A percentile compares a stretch with the other conserved stretches of the same genome.
phyloP scores from a whole-genome alignment of 2,329 filamentous ascomycete species.

The Sphaceloma murrayae region DNA sequence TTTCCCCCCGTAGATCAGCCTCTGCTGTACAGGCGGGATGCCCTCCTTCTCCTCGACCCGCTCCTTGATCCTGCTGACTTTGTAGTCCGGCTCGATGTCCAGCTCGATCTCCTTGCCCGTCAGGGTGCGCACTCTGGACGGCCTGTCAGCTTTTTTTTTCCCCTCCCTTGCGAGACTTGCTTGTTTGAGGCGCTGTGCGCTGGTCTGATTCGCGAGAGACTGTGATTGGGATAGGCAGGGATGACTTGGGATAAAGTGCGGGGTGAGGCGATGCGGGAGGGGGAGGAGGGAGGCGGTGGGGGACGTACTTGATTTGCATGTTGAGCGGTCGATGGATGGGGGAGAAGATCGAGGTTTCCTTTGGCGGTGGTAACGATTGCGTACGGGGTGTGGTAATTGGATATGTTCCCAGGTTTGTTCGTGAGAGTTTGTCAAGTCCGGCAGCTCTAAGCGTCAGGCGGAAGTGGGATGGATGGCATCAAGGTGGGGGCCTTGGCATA shows the following conservation, averaged over 20 bases:
- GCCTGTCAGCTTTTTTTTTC: constrained; percentile 11
- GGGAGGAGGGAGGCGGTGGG: background rate
- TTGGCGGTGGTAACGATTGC: background rate
- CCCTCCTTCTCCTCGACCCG: constrained; percentile 98
- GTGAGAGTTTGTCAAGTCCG: background rate
- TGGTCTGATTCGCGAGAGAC: too few species aligned
- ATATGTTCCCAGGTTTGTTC: background rate
- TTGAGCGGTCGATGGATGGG: too few species aligned
- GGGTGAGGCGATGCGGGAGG: background rate
- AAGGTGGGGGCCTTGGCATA: constrained; percentile 8
- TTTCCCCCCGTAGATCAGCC: constrained; percentile 92
- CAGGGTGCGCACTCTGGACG: constrained; percentile 77
- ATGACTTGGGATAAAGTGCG: background rate
- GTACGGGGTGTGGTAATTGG: too few species aligned
- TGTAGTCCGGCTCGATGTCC: constrained; percentile 90
- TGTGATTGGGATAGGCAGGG: background rate
- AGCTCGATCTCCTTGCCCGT: constrained; percentile 99
- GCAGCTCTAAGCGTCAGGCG: background rate
- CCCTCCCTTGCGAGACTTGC: background rate
- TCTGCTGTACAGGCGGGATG: constrained; percentile 92
- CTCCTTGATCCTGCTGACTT: constrained; percentile 95
- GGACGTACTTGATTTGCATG: constrained; percentile 21
- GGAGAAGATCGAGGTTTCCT: too few species aligned
- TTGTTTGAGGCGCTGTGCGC: background rate
- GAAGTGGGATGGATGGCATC: constrained; percentile 11